Evolutionary conservation across 164 flowering plant genomes (phyloP).

Genomic region (Tetracentron sinense): DNA sequence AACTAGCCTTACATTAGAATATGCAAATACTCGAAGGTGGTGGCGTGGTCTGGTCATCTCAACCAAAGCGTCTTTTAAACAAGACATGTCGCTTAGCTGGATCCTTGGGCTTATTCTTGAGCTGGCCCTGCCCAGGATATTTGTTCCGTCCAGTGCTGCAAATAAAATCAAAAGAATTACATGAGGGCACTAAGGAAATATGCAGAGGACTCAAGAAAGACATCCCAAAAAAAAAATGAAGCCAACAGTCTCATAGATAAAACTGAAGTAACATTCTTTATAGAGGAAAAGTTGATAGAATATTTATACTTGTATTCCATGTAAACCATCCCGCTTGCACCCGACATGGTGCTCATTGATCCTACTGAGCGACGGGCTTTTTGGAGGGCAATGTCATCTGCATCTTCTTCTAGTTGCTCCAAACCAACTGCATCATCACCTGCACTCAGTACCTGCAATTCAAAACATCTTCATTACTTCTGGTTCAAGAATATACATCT

Average conservation of each 20-base stretch:
- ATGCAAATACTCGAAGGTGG: too few relatives aligned
- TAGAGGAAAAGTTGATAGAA: not conserved
- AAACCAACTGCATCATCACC: conserved; percentile 87
- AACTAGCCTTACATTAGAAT: too few relatives aligned
- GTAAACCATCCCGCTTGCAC: conserved; percentile 85
- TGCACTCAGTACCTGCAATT: conserved; percentile 64
- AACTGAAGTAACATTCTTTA: not conserved
- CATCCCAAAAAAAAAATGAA: not conserved
- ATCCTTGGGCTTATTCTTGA: conserved; percentile 80
- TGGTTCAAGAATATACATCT: not conserved
- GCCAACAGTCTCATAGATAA: too few relatives aligned
- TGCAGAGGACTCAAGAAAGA: too few relatives aligned
- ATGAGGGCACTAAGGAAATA: too few relatives aligned
- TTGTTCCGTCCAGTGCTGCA: conserved; percentile 62
- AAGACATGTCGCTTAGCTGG: conserved; percentile 72
- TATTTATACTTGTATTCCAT: conserved; percentile 72
- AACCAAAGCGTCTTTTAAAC: conserved; percentile 63
- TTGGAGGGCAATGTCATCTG: conserved; percentile 70
- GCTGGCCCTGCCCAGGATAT: conserved; percentile 42
- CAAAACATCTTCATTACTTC: conserved; percentile 7
- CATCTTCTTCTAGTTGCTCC: conserved; percentile 87
- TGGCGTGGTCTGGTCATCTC: conserved; percentile 5
- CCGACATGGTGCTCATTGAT: conserved; percentile 94
- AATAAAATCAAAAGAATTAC: not conserved
- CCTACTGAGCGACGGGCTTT: conserved; percentile 70